Evolutionary conservation across 306 rosid species (phyloP), one percentile per base, ranked within the genome.

Genomic region (Begonia fuchsioides): DNA sequence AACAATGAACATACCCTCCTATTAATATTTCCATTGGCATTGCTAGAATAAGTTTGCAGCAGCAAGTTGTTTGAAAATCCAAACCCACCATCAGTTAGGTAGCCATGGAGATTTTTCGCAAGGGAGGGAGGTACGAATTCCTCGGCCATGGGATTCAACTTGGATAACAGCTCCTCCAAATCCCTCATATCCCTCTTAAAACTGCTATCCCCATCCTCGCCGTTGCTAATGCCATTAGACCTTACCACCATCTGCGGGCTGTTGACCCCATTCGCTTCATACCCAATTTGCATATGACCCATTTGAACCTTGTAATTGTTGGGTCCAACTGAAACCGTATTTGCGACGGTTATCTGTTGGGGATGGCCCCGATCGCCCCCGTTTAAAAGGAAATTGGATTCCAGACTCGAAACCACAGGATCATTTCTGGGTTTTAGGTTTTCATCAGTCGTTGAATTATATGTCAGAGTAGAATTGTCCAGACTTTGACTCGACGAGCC

Each of bases 131-230:
- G 96, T 55, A 87, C 86, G 70, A 82, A 87, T 53, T 87, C 96
- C 77, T 87, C 74, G 44, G 94, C 96, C 96, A 82, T 72, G 58
- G 96, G 94, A 51, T 87, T 87, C 76, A 87, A 52, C 84, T 87
- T 82, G 3, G 94, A 79, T 46, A 87, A 54, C 38, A 87, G 53
- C 19, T 82, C 92, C 41, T 69, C 94, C 84, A 87, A 82, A 72
- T 87, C 92, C 74, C 87, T 79, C 80, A 87, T 87, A 18, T 82
- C 92, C 13, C 64, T 61, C 53, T 81, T 78, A 57, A 59, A 81
- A 59, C 63, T 73, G 49, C 76, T 90, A n/a, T 63, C 75, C 35
- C 66, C 75, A n/a, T 70, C 56, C 11, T 61, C 72, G 44, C 70
- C 83, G 44, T 70, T 64, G 26, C 64, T 59, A 9, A 51, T 54